Conservation (phyloP, 768 basidiomycete species). For the Bullera alba region DNA sequence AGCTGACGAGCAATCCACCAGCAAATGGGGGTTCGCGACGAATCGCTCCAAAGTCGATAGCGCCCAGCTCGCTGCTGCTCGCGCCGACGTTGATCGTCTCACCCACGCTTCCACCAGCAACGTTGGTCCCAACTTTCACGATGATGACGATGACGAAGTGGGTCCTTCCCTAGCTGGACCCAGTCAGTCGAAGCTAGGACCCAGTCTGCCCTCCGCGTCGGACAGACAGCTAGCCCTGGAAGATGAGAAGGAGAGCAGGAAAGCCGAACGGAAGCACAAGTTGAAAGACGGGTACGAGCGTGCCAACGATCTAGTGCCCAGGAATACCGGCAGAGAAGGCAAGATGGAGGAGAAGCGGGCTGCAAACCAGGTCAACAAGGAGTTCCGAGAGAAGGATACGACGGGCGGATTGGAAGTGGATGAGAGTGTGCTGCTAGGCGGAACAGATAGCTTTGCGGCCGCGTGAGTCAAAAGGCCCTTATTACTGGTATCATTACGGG, state of each 20-base stretch:
- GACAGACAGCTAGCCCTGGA: conserved; percentile 64
- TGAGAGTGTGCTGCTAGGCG: conserved; percentile 69
- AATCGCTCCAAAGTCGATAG: conserved; percentile 58
- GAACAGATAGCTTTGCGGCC: conserved; percentile 68
- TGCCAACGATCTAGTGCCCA: conserved; percentile 72
- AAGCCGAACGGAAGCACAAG: conserved; percentile 63
- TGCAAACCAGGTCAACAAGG: conserved; percentile 61
- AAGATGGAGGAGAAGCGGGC: conserved; percentile 80
- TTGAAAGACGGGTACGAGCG: conserved; percentile 60
- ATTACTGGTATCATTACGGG: conserved; percentile 19
- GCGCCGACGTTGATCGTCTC: conserved; percentile 55
- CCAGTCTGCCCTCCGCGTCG: conserved; percentile 33
- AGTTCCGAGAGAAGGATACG: conserved; percentile 59
- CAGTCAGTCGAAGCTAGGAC: conserved; percentile 24
- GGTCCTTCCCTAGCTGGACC: conserved; percentile 8
- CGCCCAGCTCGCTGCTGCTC: conserved; percentile 56
- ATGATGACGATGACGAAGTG: background rate
- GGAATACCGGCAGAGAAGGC: conserved; percentile 70
- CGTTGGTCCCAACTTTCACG: conserved; percentile 1
- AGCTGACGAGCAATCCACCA: background rate
- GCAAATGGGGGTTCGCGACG: conserved; percentile 76
- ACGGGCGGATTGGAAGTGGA: conserved; percentile 70
- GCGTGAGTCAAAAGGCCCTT: conserved; percentile 52
- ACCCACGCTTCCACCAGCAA: conserved; percentile 44
- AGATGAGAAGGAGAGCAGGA: conserved; percentile 50